phyloP scores from a whole-genome alignment of 2,329 filamentous ascomycete species.

The Periconia digitata region DNA sequence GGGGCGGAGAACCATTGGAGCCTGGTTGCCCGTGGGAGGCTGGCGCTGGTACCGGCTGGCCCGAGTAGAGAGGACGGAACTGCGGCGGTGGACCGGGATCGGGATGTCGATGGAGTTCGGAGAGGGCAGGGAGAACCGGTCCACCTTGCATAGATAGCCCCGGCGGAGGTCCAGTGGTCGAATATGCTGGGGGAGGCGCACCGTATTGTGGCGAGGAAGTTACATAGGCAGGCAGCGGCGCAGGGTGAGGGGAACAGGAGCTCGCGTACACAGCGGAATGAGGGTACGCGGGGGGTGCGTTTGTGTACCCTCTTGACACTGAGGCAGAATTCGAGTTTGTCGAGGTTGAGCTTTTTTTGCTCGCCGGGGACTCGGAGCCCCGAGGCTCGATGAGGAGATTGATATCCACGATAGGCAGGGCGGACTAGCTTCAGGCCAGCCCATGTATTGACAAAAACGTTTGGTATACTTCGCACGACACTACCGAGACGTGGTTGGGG shows the following conservation, averaged over 20 bases:
- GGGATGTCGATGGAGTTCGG: slow-evolving; percentile 40
- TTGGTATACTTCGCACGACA: slow-evolving; percentile 14
- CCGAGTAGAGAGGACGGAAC: slow-evolving; percentile 42
- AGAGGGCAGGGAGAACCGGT: slow-evolving; percentile 42
- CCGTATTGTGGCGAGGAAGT: slow-evolving; percentile 31
- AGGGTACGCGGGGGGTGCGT: slow-evolving; percentile 39
- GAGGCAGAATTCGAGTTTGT: slow-evolving; percentile 44
- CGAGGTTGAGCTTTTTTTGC: slow-evolving; percentile 47
- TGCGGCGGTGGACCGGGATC: slow-evolving; percentile 43
- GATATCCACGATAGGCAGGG: slow-evolving; percentile 88
- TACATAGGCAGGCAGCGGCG: slow-evolving; percentile 34
- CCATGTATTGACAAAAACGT: slow-evolving; percentile 32
- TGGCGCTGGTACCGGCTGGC: slow-evolving; percentile 35
- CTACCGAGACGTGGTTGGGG: slow-evolving; percentile 1
- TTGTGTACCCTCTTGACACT: slow-evolving; percentile 43
- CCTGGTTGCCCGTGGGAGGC: slow-evolving; percentile 25
- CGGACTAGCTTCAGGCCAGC: slow-evolving; percentile 47
- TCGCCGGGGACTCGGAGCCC: slow-evolving; percentile 67
- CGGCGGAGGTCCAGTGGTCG: slow-evolving; percentile 27
- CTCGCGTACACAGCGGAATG: slow-evolving; percentile 36
- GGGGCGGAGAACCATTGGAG: slow-evolving; percentile 35
- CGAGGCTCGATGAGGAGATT: slow-evolving; percentile 78
- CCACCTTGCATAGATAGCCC: slow-evolving; percentile 37
- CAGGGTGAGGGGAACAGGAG: slow-evolving; percentile 32
- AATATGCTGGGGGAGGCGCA: slow-evolving; percentile 27